Conservation (phyloP, 805 yeast species). For the Yamadazyma sp. region DNA sequence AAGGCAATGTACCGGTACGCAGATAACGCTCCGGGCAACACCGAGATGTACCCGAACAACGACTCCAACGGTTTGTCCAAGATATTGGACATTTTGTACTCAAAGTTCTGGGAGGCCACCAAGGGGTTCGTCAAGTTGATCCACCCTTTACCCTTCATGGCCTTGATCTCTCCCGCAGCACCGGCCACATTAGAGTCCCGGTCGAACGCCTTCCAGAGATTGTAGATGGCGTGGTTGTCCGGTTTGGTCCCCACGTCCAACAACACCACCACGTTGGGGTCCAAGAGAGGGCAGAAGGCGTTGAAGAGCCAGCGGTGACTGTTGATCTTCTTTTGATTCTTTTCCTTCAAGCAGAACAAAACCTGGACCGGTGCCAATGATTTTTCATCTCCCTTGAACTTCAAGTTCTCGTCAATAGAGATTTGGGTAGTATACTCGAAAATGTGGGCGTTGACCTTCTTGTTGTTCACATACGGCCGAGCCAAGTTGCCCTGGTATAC, state of each 20-base stretch:
- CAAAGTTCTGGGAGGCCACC: conserved; percentile 95
- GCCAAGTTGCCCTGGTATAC: conserved; percentile 98
- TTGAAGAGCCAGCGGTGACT: conserved; percentile 98
- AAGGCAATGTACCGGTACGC: conserved; percentile 91
- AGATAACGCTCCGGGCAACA: conserved; percentile 92
- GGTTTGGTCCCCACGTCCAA: conserved; percentile 98
- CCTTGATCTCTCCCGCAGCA: conserved; percentile 96
- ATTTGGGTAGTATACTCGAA: conserved; percentile 97
- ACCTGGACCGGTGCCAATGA: conserved; percentile 94
- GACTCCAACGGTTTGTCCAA: conserved; percentile 93
- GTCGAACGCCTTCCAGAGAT: conserved; percentile 97
- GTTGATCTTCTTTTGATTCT: conserved; percentile 89
- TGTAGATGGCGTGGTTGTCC: conserved; percentile 83
- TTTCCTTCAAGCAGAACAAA: conserved; percentile 87
- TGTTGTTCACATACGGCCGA: conserved; percentile 87
- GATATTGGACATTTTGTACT: conserved; percentile 95
- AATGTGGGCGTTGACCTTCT: conserved; percentile 88
- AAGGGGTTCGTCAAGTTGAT: conserved; percentile 79
- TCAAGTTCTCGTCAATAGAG: conserved; percentile 83
- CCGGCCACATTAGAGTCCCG: conserved; percentile 97
- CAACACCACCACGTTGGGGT: conserved; percentile 86
- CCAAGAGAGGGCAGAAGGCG: conserved; percentile 87
- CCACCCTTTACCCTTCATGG: conserved; percentile 92
- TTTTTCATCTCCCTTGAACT: conserved; percentile 86
- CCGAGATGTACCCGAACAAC: conserved; percentile 88